phyloP scores from a whole-genome alignment of 495 filamentous ascomycete genomes.

The Zalerion maritima region DNA sequence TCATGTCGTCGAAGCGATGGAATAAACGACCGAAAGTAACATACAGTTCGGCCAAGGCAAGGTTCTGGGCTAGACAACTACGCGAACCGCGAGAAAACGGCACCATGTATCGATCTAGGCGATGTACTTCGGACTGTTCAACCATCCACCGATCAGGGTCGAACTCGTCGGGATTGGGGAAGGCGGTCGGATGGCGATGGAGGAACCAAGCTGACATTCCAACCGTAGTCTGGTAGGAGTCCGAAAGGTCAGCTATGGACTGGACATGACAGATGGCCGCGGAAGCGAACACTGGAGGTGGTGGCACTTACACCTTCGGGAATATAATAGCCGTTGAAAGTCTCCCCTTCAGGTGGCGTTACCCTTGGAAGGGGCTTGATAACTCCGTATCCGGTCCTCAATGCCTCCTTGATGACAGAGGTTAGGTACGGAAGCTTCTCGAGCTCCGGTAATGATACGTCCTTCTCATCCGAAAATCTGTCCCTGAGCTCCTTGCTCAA shows the following conservation, averaged over 20 bases:
- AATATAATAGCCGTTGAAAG: no score
- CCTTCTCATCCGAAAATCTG: conserved; percentile 19
- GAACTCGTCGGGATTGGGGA: conserved; percentile 19
- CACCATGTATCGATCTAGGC: conserved; percentile 20
- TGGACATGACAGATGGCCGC: no score
- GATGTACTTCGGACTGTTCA: conserved; percentile 6
- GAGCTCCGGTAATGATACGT: conserved; percentile 4
- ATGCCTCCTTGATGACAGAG: conserved; percentile 19
- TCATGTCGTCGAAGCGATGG: no score
- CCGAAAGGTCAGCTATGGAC: no score
- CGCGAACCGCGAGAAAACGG: conserved; percentile 24
- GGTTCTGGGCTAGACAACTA: conserved; percentile 23
- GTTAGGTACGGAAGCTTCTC: conserved; percentile 22
- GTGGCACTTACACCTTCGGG: no score
- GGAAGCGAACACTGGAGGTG: no score
- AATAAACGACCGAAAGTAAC: no score
- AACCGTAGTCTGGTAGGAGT: no score
- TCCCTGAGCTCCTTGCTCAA: conserved; percentile 19
- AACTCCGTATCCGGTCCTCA: no score
- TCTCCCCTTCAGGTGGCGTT: no score
- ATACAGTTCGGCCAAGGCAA: conserved; percentile 28
- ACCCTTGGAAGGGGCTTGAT: no score
- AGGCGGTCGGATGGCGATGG: conserved; percentile 18
- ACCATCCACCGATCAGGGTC: conserved; percentile 26
- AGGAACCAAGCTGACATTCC: no score